Conservation (phyloP, 495 filamentous ascomycete species). For the Penicillium verhagenii region DNA sequence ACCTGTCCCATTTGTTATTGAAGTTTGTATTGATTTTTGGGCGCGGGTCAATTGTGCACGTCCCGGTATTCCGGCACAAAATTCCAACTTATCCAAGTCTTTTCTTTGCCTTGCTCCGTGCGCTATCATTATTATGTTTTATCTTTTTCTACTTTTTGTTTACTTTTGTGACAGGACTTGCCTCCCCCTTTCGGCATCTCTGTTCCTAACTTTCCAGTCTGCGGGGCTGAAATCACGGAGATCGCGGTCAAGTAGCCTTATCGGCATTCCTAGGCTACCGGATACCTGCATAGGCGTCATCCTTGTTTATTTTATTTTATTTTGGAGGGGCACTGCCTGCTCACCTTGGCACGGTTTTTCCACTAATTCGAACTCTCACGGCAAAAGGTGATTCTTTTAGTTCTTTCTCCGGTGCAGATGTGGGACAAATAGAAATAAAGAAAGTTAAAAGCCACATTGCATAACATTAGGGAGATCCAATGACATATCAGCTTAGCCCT, state of each 20-base stretch:
- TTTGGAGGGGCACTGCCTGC: too few species aligned
- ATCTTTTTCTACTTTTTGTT: too few species aligned
- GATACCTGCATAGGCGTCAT: neutral
- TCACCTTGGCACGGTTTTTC: too few species aligned
- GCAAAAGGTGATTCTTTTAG: neutral
- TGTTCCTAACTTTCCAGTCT: neutral
- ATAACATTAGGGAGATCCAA: too few species aligned
- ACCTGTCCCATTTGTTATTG: conserved; percentile 1
- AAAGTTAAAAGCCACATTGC: neutral
- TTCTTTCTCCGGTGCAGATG: neutral
- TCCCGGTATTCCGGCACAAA: neutral
- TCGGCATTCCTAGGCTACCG: neutral
- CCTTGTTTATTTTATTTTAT: too few species aligned
- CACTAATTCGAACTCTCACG: too few species aligned
- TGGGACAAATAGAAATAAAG: neutral
- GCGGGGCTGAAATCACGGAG: neutral
- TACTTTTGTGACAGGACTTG: neutral
- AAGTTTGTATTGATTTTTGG: neutral
- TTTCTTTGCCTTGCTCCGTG: too few species aligned
- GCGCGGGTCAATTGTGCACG: neutral
- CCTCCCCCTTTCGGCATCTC: neutral
- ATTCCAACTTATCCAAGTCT: too few species aligned
- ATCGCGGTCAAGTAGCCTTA: neutral
- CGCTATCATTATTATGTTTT: too few species aligned
- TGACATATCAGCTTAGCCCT: neutral